These are phyloP conservation scores for Saitozyma sp. DNA, from an alignment of 768 basidiomycete genomes.

Conservation along the genomic window DNA sequence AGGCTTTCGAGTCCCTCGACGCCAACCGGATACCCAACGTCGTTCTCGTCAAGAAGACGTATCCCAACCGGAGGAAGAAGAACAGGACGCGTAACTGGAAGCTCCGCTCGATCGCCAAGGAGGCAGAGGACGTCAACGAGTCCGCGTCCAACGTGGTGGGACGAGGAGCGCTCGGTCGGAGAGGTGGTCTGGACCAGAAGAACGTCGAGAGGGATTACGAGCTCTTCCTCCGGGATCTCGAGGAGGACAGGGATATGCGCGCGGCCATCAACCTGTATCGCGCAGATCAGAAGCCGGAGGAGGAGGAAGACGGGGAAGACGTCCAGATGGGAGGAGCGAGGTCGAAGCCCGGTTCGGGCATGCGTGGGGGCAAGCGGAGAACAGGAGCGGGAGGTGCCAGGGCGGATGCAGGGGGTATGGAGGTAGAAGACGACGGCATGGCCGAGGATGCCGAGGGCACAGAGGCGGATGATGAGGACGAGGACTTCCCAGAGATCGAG, in stretches of 20 bases:
- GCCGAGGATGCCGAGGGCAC: conserved; percentile 54
- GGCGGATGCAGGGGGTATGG: conserved; percentile 27
- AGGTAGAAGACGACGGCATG: conserved; percentile 56
- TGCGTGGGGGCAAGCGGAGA: conserved; percentile 42
- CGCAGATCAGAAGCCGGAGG: conserved; percentile 50
- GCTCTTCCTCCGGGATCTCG: conserved; percentile 85
- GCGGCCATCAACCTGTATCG: conserved; percentile 84
- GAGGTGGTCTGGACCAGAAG: conserved; percentile 84
- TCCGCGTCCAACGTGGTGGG: conserved; percentile 44
- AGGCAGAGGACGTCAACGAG: conserved; percentile 74
- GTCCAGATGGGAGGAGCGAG: conserved; percentile 27
- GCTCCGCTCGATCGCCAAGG: conserved; percentile 87
- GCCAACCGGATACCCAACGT: conserved; percentile 77
- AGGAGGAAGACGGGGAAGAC: conserved; percentile 42
- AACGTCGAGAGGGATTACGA: conserved; percentile 98
- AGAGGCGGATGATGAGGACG: conserved; percentile 60
- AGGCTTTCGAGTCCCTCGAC: conserved; percentile 70
- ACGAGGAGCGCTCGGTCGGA: conserved; percentile 81
- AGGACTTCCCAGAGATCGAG: conserved; percentile 86
- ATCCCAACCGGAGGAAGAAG: conserved; percentile 92
- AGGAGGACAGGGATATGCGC: conserved; percentile 92
- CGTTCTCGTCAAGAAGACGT: conserved; percentile 90
- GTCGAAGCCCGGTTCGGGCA: conserved; percentile 32
- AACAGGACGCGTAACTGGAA: conserved; percentile 79
- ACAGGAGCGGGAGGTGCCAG: conserved; percentile 8